Evolutionary conservation across 352 stramenopile species (phyloP).

Genomic region (Globisporangium nodosum): DNA sequence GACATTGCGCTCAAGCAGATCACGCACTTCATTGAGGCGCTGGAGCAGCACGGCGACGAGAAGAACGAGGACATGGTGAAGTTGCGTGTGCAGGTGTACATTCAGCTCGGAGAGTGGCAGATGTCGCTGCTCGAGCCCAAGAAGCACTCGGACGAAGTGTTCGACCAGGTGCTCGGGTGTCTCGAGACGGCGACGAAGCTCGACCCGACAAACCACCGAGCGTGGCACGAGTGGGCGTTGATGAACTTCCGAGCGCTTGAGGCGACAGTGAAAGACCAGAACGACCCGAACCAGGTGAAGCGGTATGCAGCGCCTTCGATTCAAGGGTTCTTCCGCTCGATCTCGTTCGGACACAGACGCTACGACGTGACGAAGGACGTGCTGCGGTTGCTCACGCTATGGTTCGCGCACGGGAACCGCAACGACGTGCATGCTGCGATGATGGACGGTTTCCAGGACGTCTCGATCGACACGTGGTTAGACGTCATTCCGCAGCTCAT

Average conservation of each 20-base stretch:
- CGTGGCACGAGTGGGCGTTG: constrained; percentile 98
- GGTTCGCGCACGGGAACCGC: constrained; percentile 96
- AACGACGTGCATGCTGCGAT: constrained; percentile 84
- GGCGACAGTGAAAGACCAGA: constrained; percentile 47
- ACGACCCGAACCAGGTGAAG: constrained; percentile 37
- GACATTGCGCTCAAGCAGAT: constrained; percentile 81
- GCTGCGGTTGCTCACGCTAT: constrained; percentile 97
- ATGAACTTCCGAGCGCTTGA: constrained; percentile 94
- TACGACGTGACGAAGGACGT: constrained; percentile 97
- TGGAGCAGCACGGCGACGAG: constrained; percentile 62
- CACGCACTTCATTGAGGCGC: constrained; percentile 77
- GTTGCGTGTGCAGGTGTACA: constrained; percentile 82
- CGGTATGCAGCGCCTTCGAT: constrained; percentile 91
- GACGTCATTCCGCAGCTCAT: constrained; percentile 98
- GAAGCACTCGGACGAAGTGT: constrained; percentile 66
- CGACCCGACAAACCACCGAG: constrained; percentile 92
- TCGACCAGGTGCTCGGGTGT: constrained; percentile 75
- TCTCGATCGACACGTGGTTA: constrained; percentile 98
- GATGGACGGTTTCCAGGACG: constrained; percentile 86
- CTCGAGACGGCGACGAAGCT: constrained; percentile 78
- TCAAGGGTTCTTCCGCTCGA: constrained; percentile 97
- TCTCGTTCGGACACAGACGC: constrained; percentile 93
- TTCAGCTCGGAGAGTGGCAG: constrained; percentile 83
- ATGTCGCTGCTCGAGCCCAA: constrained; percentile 69
- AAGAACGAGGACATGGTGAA: constrained; percentile 64